phyloP scores from a whole-genome alignment of 1,139 yeast genomes.

The Zygosaccharomyces pseudobailii region DNA sequence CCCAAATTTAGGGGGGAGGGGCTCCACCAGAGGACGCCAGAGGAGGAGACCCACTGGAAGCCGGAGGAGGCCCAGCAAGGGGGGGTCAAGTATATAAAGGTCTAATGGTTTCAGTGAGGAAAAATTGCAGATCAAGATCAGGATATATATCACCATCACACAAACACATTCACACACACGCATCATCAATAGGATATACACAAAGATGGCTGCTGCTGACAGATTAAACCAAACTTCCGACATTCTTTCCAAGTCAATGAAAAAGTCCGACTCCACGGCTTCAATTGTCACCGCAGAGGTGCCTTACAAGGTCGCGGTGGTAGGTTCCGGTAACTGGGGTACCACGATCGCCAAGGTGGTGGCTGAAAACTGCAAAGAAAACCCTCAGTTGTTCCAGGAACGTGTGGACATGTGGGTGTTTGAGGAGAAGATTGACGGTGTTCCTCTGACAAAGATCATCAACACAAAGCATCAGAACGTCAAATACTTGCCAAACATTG shows the following conservation, averaged over 20 bases:
- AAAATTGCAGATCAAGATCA: not conserved
- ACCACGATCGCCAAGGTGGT: conserved; percentile 92
- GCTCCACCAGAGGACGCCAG: not conserved
- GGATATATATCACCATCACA: not conserved
- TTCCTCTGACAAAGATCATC: conserved; percentile 78
- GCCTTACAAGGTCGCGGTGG: conserved; percentile 47
- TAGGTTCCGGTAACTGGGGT: conserved; percentile 90
- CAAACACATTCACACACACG: not conserved
- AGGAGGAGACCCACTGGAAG: not conserved
- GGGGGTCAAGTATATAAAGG: not conserved
- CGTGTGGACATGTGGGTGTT: conserved; percentile 92
- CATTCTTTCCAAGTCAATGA: conserved; percentile 23
- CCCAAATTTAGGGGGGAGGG: not conserved
- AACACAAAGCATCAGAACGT: conserved; percentile 86
- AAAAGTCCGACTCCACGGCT: conserved; percentile 18
- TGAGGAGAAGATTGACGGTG: conserved; percentile 70
- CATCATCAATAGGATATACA: not conserved
- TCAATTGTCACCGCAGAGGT: conserved; percentile 25
- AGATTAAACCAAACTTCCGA: conserved; percentile 32
- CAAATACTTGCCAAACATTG: conserved; percentile 76
- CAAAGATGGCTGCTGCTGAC: conserved; percentile 30
- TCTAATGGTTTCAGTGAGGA: not conserved
- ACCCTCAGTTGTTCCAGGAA: conserved; percentile 61
- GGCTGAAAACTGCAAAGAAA: conserved; percentile 73
- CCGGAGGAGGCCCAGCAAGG: not conserved